Evolutionary conservation across 1,284 basidiomycete genomes (phyloP).

Genomic region (Stygiomarasmius scandens): DNA sequence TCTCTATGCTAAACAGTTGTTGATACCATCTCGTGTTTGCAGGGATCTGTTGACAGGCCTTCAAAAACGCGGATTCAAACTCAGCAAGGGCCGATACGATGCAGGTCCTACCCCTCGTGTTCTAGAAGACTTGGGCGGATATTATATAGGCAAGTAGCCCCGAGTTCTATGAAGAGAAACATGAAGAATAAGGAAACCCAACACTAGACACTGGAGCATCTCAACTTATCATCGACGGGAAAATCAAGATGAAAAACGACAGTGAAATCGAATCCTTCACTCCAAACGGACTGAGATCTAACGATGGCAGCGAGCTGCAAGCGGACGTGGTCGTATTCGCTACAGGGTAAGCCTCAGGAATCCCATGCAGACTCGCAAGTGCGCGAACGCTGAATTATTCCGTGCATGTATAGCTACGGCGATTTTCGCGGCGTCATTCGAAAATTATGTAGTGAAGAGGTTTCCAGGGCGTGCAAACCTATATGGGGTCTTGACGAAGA

Average conservation of each 20-base stretch:
- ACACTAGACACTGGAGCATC: conserved; percentile 62
- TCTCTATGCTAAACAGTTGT: conserved; percentile 27
- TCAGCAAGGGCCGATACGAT: conserved; percentile 9
- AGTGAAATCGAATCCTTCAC: conserved; percentile 55
- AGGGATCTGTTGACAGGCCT: conserved; percentile 8
- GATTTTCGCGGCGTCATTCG: conserved; percentile 28
- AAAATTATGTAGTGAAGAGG: conserved; percentile 48
- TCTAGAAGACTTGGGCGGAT: conserved; percentile 34
- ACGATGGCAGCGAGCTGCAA: conserved; percentile 59
- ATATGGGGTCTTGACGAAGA: conserved; percentile 71
- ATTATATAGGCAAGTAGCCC: conserved; percentile 40
- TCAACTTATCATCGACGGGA: conserved; percentile 64
- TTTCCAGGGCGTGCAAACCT: conserved; percentile 45
- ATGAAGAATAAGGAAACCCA: neutral
- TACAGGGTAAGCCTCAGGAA: conserved; percentile 47
- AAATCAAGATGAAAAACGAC: conserved; percentile 72
- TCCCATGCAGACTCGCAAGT: neutral
- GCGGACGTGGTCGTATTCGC: conserved; percentile 69
- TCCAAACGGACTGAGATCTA: conserved; percentile 56
- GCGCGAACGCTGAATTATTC: too few species aligned
- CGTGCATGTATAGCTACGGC: conserved; percentile 11
- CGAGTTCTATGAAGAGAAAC: too few species aligned
- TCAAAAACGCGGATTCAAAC: conserved; percentile 9
- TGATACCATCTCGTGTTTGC: neutral
- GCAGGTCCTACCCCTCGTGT: conserved; percentile 1